These are phyloP conservation scores for Xylaria scruposa DNA, from an alignment of 495 filamentous ascomycete species.

Conservation along the genomic window DNA sequence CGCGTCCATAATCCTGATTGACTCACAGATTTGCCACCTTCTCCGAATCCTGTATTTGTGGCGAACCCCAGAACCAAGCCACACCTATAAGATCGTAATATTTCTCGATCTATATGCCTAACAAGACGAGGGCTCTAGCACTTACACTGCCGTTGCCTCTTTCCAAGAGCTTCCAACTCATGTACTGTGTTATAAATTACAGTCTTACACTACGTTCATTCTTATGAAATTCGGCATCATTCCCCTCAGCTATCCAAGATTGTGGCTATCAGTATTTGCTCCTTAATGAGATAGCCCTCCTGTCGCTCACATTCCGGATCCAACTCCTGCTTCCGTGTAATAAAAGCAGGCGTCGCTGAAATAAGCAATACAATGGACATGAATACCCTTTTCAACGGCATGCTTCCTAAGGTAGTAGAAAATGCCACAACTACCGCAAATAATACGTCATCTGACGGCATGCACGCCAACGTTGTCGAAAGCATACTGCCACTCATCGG, in stretches of 20 bases:
- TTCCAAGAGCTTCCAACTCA: neutral
- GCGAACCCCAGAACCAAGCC: neutral
- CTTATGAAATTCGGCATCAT: neutral
- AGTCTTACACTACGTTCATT: neutral
- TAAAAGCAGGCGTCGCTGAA: slow-evolving; percentile 1
- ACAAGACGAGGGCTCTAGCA: neutral
- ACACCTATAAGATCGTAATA: neutral
- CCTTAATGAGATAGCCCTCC: neutral
- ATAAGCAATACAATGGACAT: slow-evolving; percentile 16
- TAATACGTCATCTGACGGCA: slow-evolving; percentile 14
- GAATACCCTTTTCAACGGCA: neutral
- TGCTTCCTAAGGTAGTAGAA: slow-evolving; percentile 17
- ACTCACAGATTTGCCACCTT: slow-evolving; percentile 11
- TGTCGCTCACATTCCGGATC: neutral
- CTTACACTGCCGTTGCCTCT: neutral
- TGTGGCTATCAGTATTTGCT: neutral
- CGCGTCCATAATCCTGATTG: neutral
- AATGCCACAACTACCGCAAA: slow-evolving; percentile 10
- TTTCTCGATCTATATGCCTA: neutral
- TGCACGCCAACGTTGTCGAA: slow-evolving; percentile 36
- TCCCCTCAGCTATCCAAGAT: neutral
- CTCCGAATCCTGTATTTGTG: neutral
- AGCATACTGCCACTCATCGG: slow-evolving; percentile 37
- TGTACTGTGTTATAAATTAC: neutral
- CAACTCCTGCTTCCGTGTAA: neutral